Evolutionary conservation across 2,329 filamentous ascomycete species (phyloP), one percentile per base, ranked within the genome.

Genomic region (Alternaria sp.): DNA sequence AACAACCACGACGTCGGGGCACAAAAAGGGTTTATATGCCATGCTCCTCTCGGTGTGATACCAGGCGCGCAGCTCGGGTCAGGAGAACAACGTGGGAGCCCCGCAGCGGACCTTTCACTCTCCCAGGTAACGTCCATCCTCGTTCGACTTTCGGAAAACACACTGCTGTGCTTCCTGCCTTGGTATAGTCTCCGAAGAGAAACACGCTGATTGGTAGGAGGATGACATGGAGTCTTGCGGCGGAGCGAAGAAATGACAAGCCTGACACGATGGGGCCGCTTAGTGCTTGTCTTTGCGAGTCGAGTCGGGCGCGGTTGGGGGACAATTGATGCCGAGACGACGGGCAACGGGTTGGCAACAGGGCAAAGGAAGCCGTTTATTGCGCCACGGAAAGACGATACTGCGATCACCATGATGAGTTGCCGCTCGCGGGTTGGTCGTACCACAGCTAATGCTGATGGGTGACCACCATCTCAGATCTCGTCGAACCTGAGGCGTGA

Each of bases 161-260:
- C 12, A 40, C 68, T 70, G 67, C 46, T 64, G 54, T 56, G 54
- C 44, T 72, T 54, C 69, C 64, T 28, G 32, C 30, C 55, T 46
- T 36, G 59, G 70, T 65, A 62, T 66, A 62, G 66, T 38, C 59
- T 69, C 69, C 69, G 70, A 55, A 43, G 51, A 41, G 8, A 9
- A 11, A 52, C 20, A 27, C 32, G 49, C 4, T 60, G 54, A 69
- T 71, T 71, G 64, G 67, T 54, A n/a, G 45, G 38, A 32, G 32
- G 25, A 40, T 18, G 10, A 32, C 32, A 43, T 68, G 61, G 59
- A 60, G 22, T 32, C 44, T 43, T 41, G 53, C 46, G 25, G 20
- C 52, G 55, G 60, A 59, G 40, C 40, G 59, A 51, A 58, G 50
- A 59, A 48, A 64, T 45, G 52, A 56, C 59, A 65, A 67, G 67